Conservation (phyloP, 306 rosid genomes). For the Trifolium repens region DNA sequence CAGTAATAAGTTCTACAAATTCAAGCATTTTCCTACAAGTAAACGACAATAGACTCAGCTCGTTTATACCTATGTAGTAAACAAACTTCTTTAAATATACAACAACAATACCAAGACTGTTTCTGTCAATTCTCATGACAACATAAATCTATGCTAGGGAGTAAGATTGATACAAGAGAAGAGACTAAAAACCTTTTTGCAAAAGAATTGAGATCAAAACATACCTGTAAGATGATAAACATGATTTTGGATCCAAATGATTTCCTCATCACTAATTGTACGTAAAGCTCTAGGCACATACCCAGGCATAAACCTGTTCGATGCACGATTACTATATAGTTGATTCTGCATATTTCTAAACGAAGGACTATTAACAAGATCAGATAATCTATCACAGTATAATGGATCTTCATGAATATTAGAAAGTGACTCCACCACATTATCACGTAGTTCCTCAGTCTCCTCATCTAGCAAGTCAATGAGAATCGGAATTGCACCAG, state of each 20-base stretch:
- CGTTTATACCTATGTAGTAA: too few relatives aligned
- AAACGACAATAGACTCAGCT: background rate
- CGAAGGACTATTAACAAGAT: slow-evolving; percentile 46
- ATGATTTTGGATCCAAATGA: slow-evolving; percentile 39
- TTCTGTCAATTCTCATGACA: slow-evolving; percentile 10
- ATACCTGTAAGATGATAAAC: slow-evolving; percentile 27
- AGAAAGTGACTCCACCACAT: slow-evolving; percentile 56
- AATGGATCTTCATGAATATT: slow-evolving; percentile 52
- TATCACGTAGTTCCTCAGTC: slow-evolving; percentile 48
- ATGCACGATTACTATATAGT: slow-evolving; percentile 17
- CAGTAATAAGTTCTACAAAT: background rate
- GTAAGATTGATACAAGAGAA: background rate
- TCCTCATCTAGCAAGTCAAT: slow-evolving; percentile 48
- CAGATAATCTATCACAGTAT: slow-evolving; percentile 46
- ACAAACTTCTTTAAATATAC: background rate
- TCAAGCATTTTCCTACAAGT: too few relatives aligned
- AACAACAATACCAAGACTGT: slow-evolving; percentile 7
- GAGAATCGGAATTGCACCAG: slow-evolving; percentile 54
- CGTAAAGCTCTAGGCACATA: slow-evolving; percentile 38
- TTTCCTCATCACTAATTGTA: slow-evolving; percentile 43
- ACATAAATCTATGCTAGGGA: slow-evolving; percentile 8
- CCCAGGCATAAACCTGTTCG: slow-evolving; percentile 32
- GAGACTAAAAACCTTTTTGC: background rate
- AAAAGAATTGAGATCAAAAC: slow-evolving; percentile 26
- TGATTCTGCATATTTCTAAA: slow-evolving; percentile 50